phyloP scores from a whole-genome alignment of 2,329 filamentous ascomycete species.

The Aspergillus sp. region DNA sequence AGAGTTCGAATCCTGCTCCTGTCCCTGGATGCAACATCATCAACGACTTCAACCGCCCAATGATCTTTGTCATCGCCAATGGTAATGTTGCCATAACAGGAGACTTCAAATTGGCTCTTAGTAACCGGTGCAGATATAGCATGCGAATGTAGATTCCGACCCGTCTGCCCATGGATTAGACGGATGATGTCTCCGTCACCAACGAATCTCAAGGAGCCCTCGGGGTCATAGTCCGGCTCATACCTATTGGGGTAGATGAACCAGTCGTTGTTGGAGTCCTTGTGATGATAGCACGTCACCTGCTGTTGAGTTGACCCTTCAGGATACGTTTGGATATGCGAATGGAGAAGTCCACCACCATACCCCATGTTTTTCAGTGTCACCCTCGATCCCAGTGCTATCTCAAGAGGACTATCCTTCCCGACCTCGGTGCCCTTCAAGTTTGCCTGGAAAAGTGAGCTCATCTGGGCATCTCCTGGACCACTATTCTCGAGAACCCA shows the following conservation, averaged over 20 bases:
- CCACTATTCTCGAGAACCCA: slow-evolving; percentile 89
- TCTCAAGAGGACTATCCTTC: slow-evolving; percentile 88
- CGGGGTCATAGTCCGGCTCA: slow-evolving; percentile 70
- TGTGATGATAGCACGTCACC: slow-evolving; percentile 99
- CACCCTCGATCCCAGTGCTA: slow-evolving; percentile 83
- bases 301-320: slow-evolving; percentile 94
- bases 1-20: slow-evolving; percentile 83
- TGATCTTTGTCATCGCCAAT: slow-evolving; percentile 97
- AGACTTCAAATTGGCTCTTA: slow-evolving; percentile 90
- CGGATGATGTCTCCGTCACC: slow-evolving; percentile 77
- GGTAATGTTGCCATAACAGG: slow-evolving; percentile 91
- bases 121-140: slow-evolving; percentile 83
- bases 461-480: slow-evolving; percentile 99
- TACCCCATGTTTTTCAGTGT: slow-evolving; percentile 99
- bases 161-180: slow-evolving; percentile 90
- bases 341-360: slow-evolving; percentile 92
- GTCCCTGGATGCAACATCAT: slow-evolving; percentile 84
- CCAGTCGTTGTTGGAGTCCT: slow-evolving; percentile 99
- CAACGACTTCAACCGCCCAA: slow-evolving; percentile 90
- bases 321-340: slow-evolving; percentile 92
- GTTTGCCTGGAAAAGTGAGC: slow-evolving; percentile 97
- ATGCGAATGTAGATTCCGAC: slow-evolving; percentile 96
- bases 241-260: slow-evolving; percentile 94
- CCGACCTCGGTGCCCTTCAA: slow-evolving; percentile 90
- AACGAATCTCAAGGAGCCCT: slow-evolving; percentile 72